Percentiles rank a stretch among this genome's conserved stretches.
These are phyloP conservation scores for Ilex aquifolium DNA, from an alignment of 257 asterid genomes.

Conservation along the genomic window DNA sequence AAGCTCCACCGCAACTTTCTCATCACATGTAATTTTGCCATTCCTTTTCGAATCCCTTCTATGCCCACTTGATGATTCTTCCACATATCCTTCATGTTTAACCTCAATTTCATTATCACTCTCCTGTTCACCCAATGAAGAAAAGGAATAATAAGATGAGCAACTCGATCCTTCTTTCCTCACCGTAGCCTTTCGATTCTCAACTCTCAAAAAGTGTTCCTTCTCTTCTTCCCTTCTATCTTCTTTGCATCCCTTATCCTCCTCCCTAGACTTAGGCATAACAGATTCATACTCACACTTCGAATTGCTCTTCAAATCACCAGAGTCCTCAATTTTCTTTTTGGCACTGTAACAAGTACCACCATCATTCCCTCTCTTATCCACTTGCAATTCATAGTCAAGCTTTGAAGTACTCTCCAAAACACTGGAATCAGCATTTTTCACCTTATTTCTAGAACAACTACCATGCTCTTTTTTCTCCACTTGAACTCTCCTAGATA, in stretches of 20 bases:
- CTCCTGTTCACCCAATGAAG: slow-evolving; percentile 54
- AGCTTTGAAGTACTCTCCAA: slow-evolving; percentile 25
- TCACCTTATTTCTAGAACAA: slow-evolving; percentile 33
- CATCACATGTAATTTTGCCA: slow-evolving; percentile 27
- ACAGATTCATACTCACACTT: slow-evolving; percentile 20
- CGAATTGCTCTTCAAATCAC: background rate
- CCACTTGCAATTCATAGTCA: slow-evolving; percentile 14
- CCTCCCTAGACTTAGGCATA: slow-evolving; percentile 24
- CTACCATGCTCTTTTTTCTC: slow-evolving; percentile 31
- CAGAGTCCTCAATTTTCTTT: background rate
- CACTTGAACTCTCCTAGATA: slow-evolving; percentile 30
- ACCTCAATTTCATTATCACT: slow-evolving; percentile 44
- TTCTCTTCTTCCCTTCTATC: slow-evolving; percentile 23
- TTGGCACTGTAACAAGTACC: slow-evolving; percentile 16
- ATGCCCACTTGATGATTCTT: slow-evolving; percentile 23
- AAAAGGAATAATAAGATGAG: slow-evolving; percentile 70
- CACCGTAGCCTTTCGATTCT: slow-evolving; percentile 34
- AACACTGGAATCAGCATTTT: slow-evolving; percentile 28
- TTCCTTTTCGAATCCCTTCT: slow-evolving; percentile 29
- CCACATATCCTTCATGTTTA: slow-evolving; percentile 31
- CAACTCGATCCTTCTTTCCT: slow-evolving; percentile 72
- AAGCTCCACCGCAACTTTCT: slow-evolving; percentile 22
- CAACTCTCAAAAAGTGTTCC: slow-evolving; percentile 24
- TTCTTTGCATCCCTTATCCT: slow-evolving; percentile 32
- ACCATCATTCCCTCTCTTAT: slow-evolving; percentile 24